phyloP scores from a whole-genome alignment of 805 yeast species.

The Suhomyces sp. region DNA sequence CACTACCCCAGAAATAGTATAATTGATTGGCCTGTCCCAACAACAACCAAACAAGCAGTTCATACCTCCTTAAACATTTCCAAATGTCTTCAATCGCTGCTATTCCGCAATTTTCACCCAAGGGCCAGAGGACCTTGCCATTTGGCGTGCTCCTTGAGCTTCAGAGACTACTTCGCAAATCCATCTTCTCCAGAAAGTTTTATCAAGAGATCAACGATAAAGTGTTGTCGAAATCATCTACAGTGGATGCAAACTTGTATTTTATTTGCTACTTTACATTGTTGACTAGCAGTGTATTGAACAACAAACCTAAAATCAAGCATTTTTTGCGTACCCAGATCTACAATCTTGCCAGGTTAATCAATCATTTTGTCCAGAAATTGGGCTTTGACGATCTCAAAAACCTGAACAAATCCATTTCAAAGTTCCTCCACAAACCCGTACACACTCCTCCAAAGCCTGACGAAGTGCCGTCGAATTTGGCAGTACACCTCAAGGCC shows the following conservation, averaged over 20 bases:
- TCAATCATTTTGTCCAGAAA: slow-evolving; percentile 6
- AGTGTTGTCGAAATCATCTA: slow-evolving; percentile 29
- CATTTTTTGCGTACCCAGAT: slow-evolving; percentile 27
- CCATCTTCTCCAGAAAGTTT: slow-evolving; percentile 36
- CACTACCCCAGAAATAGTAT: not conserved
- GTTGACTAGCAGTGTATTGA: slow-evolving; percentile 31
- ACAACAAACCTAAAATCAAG: slow-evolving; percentile 34
- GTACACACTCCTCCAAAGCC: not conserved
- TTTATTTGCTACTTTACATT: slow-evolving; percentile 44
- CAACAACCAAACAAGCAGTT: not conserved
- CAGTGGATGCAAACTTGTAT: slow-evolving; percentile 39
- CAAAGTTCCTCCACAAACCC: slow-evolving; percentile 6
- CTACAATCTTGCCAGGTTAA: slow-evolving; percentile 16
- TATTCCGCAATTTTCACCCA: slow-evolving; percentile 13
- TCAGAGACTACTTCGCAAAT: slow-evolving; percentile 25
- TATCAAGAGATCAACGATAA: slow-evolving; percentile 42
- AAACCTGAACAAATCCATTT: slow-evolving; percentile 13
- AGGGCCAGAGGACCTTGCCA: slow-evolving; percentile 13
- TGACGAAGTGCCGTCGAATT: slow-evolving; percentile 12
- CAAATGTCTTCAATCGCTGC: slow-evolving; percentile 8
- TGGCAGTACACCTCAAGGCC: slow-evolving; percentile 35
- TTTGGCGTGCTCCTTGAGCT: slow-evolving; percentile 25
- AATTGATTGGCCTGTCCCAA: not conserved
- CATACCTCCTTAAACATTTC: not conserved
- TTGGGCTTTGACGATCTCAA: slow-evolving; percentile 14